Evolutionary conservation across 805 yeast species (phyloP).

Genomic region (Starmerella gropengiesseri): DNA sequence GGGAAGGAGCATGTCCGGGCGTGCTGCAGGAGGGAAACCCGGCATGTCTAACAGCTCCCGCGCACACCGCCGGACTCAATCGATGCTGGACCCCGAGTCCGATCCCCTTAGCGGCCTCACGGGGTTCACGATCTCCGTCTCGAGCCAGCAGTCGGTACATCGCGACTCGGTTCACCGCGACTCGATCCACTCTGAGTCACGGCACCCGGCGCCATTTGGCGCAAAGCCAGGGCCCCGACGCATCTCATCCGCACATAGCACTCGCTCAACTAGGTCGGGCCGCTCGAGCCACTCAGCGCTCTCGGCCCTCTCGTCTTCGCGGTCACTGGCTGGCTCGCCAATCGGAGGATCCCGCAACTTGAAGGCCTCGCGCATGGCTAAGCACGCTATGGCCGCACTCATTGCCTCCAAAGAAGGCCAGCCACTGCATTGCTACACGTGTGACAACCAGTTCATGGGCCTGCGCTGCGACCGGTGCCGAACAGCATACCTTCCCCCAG

Average conservation of each 20-base stretch:
- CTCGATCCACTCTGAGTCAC: no score
- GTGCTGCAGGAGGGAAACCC: no score
- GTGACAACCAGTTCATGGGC: conserved; percentile 18
- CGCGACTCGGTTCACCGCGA: no score
- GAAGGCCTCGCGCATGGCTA: conserved; percentile 19
- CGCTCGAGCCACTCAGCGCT: conserved; percentile 8
- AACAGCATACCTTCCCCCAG: conserved; percentile 22
- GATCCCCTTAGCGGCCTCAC: conserved; percentile 3
- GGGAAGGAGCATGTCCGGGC: no score
- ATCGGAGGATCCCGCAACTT: neutral
- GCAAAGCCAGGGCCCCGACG: no score
- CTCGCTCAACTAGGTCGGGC: conserved; percentile 8
- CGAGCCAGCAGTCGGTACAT: no score
- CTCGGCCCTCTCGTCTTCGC: conserved; percentile 2
- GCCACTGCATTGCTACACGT: conserved; percentile 20
- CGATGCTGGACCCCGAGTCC: conserved; percentile 5
- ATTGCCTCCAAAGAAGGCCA: conserved; percentile 10
- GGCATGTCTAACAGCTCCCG: no score
- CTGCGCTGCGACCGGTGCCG: conserved; percentile 20
- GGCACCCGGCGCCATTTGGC: no score
- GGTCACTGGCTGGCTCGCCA: neutral
- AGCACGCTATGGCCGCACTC: conserved; percentile 15
- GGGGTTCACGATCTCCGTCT: neutral
- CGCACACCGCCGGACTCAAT: neutral
- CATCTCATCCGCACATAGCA: conserved; percentile 2